phyloP scores from a whole-genome alignment of 2,329 filamentous ascomycete genomes.

The Akanthomyces lecanii region DNA sequence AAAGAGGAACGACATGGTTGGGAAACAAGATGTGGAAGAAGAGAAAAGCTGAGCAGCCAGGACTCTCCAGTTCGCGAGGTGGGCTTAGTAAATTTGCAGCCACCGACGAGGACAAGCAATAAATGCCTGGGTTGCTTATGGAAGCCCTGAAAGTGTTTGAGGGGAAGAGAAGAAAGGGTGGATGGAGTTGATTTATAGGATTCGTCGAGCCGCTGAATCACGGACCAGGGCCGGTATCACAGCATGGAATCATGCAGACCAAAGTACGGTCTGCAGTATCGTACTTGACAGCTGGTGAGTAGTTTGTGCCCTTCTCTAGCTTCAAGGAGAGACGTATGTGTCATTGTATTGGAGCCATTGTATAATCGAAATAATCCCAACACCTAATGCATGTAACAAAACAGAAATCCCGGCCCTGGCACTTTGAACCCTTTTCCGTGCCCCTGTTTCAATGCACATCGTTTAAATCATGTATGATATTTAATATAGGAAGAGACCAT shows the following conservation, averaged over 20 bases:
- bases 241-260: not conserved
- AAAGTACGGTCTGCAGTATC: slow-evolving; percentile 8
- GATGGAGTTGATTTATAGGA: not conserved
- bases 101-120: too few relatives aligned
- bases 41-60: not conserved
- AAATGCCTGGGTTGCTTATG: not conserved
- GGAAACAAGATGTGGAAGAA: not conserved
- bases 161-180: not conserved
- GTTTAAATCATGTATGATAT: not conserved
- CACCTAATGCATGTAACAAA: slow-evolving; percentile 11
- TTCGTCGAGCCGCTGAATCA: not conserved
- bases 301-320: not conserved
- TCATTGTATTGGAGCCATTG: not conserved
- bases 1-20: slow-evolving; percentile 25
- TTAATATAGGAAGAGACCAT: not conserved
- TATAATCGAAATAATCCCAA: slow-evolving; percentile 5
- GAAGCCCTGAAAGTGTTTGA: not conserved
- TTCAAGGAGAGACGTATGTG: too few relatives aligned
- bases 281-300: not conserved
- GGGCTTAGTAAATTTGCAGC: too few relatives aligned
- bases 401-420: not conserved
- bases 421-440: not conserved
- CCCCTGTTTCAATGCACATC: not conserved
- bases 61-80: too few relatives aligned
- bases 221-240: not conserved